Evolutionary conservation across 345 rosid species (phyloP).

Genomic region (Syzygium aqueum): DNA sequence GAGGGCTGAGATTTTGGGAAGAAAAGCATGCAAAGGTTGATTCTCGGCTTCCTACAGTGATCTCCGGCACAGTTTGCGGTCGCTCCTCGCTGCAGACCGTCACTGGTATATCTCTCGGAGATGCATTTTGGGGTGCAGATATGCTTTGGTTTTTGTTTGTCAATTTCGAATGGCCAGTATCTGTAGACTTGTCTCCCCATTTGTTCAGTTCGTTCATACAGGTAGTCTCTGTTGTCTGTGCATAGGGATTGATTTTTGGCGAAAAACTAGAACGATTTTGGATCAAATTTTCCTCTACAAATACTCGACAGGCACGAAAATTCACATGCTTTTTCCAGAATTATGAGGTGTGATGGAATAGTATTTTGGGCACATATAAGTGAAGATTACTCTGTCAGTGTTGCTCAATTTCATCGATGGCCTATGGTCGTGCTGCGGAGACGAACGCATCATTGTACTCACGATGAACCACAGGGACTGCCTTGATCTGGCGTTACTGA

Average conservation of each 20-base stretch:
- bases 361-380: fast-evolving
- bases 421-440: constrained; percentile 50
- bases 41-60: too few species aligned
- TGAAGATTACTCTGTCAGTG: constrained; percentile 38
- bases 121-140: background rate
- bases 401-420: constrained; percentile 63
- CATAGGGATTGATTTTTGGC: background rate
- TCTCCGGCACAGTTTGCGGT: too few species aligned
- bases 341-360: background rate
- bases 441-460: constrained; percentile 46
- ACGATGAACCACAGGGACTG: constrained; percentile 49
- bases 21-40: too few species aligned
- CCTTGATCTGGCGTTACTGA: constrained; percentile 44
- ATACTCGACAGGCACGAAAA: background rate
- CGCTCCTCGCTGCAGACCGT: too few species aligned
- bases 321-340: background rate
- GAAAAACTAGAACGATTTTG: background rate
- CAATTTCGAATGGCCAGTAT: background rate
- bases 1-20: too few species aligned
- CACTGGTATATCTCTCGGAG: background rate
- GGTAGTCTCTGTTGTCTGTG: background rate
- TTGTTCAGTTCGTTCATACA: background rate
- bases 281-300: background rate
- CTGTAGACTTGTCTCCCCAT: background rate
- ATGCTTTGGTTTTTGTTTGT: background rate